Conservation (phyloP, 495 filamentous ascomycete species). For the Oidiodendron maius region DNA sequence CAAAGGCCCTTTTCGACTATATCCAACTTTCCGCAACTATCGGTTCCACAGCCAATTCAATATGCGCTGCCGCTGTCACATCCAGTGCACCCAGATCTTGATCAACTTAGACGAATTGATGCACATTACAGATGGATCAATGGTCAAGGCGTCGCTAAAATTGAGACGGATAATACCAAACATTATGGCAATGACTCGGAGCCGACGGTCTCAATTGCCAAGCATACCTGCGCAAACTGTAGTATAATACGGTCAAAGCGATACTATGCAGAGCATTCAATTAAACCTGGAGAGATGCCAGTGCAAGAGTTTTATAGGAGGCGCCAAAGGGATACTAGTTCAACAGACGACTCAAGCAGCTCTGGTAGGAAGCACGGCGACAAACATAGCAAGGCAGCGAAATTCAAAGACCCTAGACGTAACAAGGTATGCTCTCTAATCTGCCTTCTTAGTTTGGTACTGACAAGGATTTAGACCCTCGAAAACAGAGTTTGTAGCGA, state of each 20-base stretch:
- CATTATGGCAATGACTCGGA: neutral
- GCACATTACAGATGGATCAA: slow-evolving; percentile 3
- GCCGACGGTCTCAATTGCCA: slow-evolving; percentile 16
- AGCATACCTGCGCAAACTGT: slow-evolving; percentile 28
- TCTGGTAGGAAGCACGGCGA: neutral
- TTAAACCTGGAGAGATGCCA: slow-evolving; percentile 18
- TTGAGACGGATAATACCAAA: neutral
- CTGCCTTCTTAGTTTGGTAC: neutral
- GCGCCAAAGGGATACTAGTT: slow-evolving; percentile 22
- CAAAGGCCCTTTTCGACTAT: slow-evolving; percentile 8
- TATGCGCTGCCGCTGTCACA: neutral
- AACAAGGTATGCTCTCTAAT: slow-evolving; percentile 3
- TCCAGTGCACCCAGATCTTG: slow-evolving; percentile 8
- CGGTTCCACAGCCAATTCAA: neutral
- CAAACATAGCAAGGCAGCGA: slow-evolving; percentile 6
- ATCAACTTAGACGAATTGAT: slow-evolving; percentile 11
- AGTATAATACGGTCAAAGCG: slow-evolving; percentile 20
- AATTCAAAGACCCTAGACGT: slow-evolving; percentile 5
- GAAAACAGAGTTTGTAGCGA: slow-evolving; percentile 5
- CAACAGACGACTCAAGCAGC: slow-evolving; percentile 8
- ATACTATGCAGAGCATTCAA: slow-evolving; percentile 24
- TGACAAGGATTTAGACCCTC: neutral
- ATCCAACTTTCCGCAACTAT: neutral
- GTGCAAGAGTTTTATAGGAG: slow-evolving; percentile 23
- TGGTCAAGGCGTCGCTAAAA: neutral